Evolutionary conservation across 768 basidiomycete genomes (phyloP).

Genomic region (Kwoniella europaea): DNA sequence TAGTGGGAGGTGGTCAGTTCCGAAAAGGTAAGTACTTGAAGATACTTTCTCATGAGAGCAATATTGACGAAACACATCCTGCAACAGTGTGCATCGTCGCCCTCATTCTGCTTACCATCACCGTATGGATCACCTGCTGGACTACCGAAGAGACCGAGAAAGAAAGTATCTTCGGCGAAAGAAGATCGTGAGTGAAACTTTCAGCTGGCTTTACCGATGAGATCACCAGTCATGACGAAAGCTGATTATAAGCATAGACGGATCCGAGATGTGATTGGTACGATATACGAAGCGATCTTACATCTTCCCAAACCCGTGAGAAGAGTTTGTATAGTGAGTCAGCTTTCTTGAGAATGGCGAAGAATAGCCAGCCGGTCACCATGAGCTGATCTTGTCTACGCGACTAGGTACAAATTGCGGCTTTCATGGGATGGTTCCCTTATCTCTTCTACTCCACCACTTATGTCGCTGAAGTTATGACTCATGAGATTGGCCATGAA

Average conservation of each 20-base stretch:
- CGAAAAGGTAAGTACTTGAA: constrained; percentile 65
- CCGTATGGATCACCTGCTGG: constrained; percentile 86
- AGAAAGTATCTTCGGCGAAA: constrained; percentile 59
- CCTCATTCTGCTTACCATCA: constrained; percentile 74
- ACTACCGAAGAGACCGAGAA: constrained; percentile 72
- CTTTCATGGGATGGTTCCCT: constrained; percentile 99
- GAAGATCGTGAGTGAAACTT: constrained; percentile 48
- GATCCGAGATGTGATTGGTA: constrained; percentile 73
- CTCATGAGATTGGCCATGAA: constrained; percentile 71
- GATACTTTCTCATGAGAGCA: background rate
- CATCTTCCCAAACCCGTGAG: constrained; percentile 82
- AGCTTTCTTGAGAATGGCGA: background rate
- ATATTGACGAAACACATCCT: background rate
- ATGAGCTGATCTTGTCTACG: background rate
- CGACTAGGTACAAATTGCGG: constrained; percentile 81
- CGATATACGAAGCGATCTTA: constrained; percentile 73
- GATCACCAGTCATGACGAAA: no score
- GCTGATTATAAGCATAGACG: constrained; percentile 59
- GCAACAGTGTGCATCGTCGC: constrained; percentile 79
- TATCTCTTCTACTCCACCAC: constrained; percentile 90
- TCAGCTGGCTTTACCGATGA: background rate
- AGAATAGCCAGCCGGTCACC: background rate
- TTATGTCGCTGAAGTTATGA: constrained; percentile 93
- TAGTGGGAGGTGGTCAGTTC: constrained; percentile 90
- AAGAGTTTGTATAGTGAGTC: constrained; percentile 70